Conservation (phyloP, 2,329 filamentous ascomycete genomes). For the Trichoderma gracile region DNA sequence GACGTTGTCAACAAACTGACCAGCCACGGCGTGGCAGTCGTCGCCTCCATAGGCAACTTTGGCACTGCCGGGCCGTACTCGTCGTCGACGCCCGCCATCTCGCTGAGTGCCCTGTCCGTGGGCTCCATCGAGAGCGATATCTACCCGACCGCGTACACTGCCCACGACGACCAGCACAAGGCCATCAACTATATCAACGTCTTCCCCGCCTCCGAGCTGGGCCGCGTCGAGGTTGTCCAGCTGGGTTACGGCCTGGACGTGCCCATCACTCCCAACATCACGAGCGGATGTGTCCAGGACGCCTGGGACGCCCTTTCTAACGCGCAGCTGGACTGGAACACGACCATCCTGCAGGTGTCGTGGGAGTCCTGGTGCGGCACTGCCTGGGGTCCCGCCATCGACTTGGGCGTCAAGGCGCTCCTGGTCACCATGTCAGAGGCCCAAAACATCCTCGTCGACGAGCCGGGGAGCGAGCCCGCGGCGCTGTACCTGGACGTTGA, state of each 20-base stretch:
- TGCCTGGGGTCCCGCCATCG: neutral
- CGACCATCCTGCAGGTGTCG: neutral
- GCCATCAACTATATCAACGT: neutral
- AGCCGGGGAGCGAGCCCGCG: neutral
- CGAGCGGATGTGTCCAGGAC: neutral
- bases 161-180: neutral
- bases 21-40: constrained; percentile 5
- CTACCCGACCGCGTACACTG: constrained; percentile 2
- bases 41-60: constrained; percentile 34
- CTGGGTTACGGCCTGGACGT: neutral
- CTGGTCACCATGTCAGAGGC: neutral
- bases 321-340: neutral
- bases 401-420: neutral
- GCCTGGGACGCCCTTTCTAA: neutral
- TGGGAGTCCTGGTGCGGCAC: neutral
- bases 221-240: neutral
- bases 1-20: constrained; percentile 46
- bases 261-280: neutral
- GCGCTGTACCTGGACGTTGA: neutral
- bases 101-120: neutral
- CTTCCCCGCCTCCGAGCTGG: neutral
- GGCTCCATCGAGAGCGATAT: constrained; percentile 14
- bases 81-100: neutral
- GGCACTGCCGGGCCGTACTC: constrained; percentile 2
- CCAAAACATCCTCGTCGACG: neutral